These are phyloP conservation scores for Penicillium sp. DNA, from an alignment of 2,329 filamentous ascomycete genomes.

Conservation along the genomic window DNA sequence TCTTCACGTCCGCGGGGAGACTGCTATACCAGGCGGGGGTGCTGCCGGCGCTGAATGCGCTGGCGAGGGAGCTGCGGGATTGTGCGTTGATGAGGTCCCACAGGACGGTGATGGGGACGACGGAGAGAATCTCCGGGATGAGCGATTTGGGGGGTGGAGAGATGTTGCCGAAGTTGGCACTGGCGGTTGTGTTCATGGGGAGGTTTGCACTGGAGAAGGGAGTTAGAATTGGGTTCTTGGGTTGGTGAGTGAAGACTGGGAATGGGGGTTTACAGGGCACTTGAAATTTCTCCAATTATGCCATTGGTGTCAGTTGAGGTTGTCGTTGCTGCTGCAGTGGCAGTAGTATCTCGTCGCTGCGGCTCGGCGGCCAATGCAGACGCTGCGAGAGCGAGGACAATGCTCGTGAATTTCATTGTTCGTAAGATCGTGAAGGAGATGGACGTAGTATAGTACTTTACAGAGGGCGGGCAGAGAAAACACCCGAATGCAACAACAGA, in stretches of 20 bases:
- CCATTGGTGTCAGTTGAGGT: constrained; percentile 4
- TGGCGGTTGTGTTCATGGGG: constrained; percentile 24
- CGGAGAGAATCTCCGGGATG: constrained; percentile 34
- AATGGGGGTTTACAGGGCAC: constrained; percentile 20
- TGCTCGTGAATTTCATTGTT: constrained; percentile 20
- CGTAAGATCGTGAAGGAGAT: background rate
- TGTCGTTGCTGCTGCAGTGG: background rate
- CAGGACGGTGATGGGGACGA: constrained; percentile 34
- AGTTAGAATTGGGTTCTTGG: background rate
- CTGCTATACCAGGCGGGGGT: constrained; percentile 37
- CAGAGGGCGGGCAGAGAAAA: background rate
- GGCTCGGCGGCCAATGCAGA: constrained; percentile 19
- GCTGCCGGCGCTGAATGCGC: constrained; percentile 34
- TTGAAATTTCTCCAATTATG: constrained; percentile 22
- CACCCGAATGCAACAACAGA: too few species aligned
- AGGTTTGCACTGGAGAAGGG: constrained; percentile 13
- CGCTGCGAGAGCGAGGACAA: constrained; percentile 18
- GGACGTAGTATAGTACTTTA: too few species aligned
- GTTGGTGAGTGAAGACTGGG: too few species aligned
- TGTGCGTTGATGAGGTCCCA: constrained; percentile 33
- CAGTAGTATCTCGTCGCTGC: constrained; percentile 14
- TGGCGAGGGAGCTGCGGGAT: constrained; percentile 34
- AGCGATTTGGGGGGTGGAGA: constrained; percentile 34
- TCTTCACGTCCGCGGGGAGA: constrained; percentile 36
- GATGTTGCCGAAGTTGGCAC: constrained; percentile 35